Evolutionary conservation across 2,329 filamentous ascomycete species (phyloP).

Genomic region (Sphaerulina vaccinii): DNA sequence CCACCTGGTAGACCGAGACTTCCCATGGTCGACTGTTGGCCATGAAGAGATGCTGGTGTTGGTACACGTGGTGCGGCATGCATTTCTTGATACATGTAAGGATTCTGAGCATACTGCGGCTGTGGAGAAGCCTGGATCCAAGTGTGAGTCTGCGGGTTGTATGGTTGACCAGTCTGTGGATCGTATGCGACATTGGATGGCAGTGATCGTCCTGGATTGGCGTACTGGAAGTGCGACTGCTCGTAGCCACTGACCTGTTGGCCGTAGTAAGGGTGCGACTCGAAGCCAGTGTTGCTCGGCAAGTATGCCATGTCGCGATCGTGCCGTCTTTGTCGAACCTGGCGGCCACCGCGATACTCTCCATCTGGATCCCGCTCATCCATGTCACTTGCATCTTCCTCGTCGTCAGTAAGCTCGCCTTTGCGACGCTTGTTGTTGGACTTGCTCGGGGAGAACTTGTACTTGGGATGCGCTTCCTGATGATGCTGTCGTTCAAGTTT

Average conservation of each 20-base stretch:
- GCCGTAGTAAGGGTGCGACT: slow-evolving; percentile 35
- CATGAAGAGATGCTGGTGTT: slow-evolving; percentile 29
- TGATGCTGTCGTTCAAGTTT: slow-evolving; percentile 82
- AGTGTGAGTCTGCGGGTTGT: slow-evolving; percentile 31
- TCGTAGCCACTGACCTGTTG: slow-evolving; percentile 32
- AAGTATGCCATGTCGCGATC: slow-evolving; percentile 29
- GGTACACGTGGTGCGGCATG: slow-evolving; percentile 28
- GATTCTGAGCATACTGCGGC: slow-evolving; percentile 27
- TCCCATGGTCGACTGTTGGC: slow-evolving; percentile 30
- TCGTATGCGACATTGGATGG: slow-evolving; percentile 36
- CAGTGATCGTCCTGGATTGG: slow-evolving; percentile 30
- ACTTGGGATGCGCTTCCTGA: slow-evolving; percentile 77
- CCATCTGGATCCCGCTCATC: slow-evolving; percentile 37
- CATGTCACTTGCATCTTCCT: slow-evolving; percentile 35
- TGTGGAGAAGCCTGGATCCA: slow-evolving; percentile 30
- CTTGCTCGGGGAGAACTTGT: slow-evolving; percentile 92
- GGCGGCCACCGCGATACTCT: slow-evolving; percentile 33
- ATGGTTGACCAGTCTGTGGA: slow-evolving; percentile 28
- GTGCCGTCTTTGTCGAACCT: slow-evolving; percentile 28
- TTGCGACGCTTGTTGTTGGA: slow-evolving; percentile 53
- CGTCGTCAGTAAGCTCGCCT: slow-evolving; percentile 36
- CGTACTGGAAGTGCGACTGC: slow-evolving; percentile 33
- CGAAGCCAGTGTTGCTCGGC: slow-evolving; percentile 32
- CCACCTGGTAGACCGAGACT: slow-evolving; percentile 36
- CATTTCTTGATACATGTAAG: slow-evolving; percentile 31